A percentile compares a stretch with the other conserved stretches of the same genome.
phyloP scores from a whole-genome alignment of 2,329 filamentous ascomycete genomes.

The Biscogniauxia sp. region DNA sequence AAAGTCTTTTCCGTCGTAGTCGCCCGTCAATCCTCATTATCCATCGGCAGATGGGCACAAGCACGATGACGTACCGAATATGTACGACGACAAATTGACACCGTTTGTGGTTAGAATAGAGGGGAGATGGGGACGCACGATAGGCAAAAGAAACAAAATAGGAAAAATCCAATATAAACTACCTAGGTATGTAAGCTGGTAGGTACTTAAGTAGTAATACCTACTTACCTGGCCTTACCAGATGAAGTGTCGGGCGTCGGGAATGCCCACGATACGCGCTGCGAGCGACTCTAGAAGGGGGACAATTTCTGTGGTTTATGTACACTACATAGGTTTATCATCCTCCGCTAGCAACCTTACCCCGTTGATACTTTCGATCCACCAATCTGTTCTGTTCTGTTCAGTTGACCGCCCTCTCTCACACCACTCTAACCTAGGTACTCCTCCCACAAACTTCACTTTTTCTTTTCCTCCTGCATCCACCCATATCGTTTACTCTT shows the following conservation, averaged over 20 bases:
- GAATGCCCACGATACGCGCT: background rate
- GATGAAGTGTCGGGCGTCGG: background rate
- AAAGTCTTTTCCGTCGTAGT: background rate
- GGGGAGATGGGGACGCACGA: background rate
- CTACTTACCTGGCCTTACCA: no score
- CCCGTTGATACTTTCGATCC: background rate
- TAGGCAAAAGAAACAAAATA: background rate
- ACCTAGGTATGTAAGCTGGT: no score
- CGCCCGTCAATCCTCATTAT: background rate
- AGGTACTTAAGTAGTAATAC: no score
- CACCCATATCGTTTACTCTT: no score
- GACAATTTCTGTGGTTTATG: no score
- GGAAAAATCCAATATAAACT: no score
- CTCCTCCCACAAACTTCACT: background rate
- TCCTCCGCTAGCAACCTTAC: background rate
- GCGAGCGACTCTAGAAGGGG: background rate
- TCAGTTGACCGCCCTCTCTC: background rate
- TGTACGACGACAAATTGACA: background rate
- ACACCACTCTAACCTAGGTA: no score
- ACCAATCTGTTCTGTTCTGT: background rate
- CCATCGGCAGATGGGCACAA: background rate
- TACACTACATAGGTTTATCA: no score
- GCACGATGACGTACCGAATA: background rate
- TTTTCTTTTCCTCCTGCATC: background rate
- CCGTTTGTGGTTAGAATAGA: no score